A percentile compares a stretch with the other conserved stretches of the same genome.
Conservation (phyloP, 1,284 basidiomycete species). For the Moniliophthora roreri region DNA sequence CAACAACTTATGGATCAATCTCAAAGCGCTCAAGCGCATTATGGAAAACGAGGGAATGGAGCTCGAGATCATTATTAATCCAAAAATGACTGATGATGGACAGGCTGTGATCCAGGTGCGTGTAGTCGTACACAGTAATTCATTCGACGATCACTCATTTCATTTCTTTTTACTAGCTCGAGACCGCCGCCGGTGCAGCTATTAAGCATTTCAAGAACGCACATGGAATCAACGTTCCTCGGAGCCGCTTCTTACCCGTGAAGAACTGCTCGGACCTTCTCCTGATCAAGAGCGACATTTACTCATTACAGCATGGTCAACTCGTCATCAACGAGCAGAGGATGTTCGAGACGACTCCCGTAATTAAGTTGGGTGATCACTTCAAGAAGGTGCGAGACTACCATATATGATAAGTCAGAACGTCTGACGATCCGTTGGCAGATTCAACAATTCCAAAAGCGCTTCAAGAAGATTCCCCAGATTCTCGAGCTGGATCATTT, state of each 20-base stretch:
- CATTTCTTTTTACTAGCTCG: constrained; percentile 63
- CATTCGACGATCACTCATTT: neutral
- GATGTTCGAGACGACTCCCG: constrained; percentile 94
- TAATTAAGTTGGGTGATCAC: constrained; percentile 96
- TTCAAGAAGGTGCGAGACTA: constrained; percentile 67
- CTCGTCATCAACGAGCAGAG: constrained; percentile 88
- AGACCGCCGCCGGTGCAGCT: constrained; percentile 96
- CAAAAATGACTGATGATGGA: constrained; percentile 87
- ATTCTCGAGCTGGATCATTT: constrained; percentile 95
- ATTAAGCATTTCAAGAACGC: constrained; percentile 97
- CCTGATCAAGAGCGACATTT: constrained; percentile 96
- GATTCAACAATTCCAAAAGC: constrained; percentile 97
- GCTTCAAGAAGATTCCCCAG: constrained; percentile 96
- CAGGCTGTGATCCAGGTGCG: constrained; percentile 76
- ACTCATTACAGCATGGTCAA: constrained; percentile 93
- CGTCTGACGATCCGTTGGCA: constrained; percentile 31
- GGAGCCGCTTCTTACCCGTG: constrained; percentile 96
- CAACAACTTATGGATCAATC: constrained; percentile 98
- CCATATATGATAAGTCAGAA: neutral
- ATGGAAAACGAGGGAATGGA: constrained; percentile 94
- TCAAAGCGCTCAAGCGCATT: constrained; percentile 90
- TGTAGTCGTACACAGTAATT: neutral
- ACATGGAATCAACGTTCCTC: constrained; percentile 97
- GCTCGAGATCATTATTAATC: constrained; percentile 93
- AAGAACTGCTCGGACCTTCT: constrained; percentile 91